Conservation (phyloP, 176 grass and related monocot genomes). For the Oryza rufipogon region DNA sequence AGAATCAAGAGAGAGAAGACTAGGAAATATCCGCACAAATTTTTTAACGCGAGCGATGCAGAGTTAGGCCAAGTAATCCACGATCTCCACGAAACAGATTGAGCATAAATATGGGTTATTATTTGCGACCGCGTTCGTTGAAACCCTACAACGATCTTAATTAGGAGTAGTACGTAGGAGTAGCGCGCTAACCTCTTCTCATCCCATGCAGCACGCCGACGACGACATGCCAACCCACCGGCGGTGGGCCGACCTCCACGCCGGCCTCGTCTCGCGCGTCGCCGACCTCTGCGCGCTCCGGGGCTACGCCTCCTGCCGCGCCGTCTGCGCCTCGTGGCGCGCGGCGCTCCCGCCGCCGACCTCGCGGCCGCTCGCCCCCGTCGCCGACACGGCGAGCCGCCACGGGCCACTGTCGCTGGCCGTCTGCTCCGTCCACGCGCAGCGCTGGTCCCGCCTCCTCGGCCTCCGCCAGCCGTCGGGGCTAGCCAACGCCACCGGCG, state of each 20-base stretch:
- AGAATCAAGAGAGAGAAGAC: too few species aligned
- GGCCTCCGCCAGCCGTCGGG: neutral
- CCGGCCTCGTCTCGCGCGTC: conserved; percentile 5
- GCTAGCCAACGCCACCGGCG: neutral
- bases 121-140: too few species aligned
- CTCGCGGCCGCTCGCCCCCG: conserved; percentile 10
- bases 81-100: too few species aligned
- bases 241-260: conserved; percentile 16
- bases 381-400: neutral
- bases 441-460: neutral
- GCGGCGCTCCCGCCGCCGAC: conserved; percentile 31
- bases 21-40: too few species aligned
- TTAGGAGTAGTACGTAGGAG: too few species aligned
- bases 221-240: neutral
- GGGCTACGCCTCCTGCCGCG: conserved; percentile 23
- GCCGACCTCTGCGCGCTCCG: neutral
- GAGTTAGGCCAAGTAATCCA: too few species aligned
- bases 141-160: too few species aligned
- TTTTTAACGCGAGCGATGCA: too few species aligned
- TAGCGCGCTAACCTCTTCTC: too few species aligned
- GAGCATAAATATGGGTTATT: too few species aligned
- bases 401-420: conserved; percentile 18
- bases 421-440: neutral
- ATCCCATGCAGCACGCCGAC: neutral
- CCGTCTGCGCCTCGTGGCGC: conserved; percentile 16